A percentile compares a stretch with the other conserved stretches of the same genome.
Evolutionary conservation across 768 basidiomycete genomes (phyloP).

Genomic region (Lactarius tabidus): DNA sequence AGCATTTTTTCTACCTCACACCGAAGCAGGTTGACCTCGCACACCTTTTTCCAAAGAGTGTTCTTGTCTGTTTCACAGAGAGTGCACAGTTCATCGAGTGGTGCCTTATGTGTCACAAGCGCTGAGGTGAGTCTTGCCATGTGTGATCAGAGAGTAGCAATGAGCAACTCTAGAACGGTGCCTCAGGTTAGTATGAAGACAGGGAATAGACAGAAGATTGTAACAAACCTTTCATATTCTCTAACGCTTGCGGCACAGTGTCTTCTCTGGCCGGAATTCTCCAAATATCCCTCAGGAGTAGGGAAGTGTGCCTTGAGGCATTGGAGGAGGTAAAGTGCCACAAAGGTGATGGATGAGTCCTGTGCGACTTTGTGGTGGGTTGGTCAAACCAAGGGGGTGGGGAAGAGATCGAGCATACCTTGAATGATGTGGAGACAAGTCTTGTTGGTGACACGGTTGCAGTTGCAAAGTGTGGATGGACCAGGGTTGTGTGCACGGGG

Average conservation of each 20-base stretch:
- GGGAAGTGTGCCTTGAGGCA: no score
- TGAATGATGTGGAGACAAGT: conserved; percentile 81
- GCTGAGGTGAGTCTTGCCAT: conserved; percentile 75
- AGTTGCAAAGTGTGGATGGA: conserved; percentile 76
- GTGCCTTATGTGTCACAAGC: conserved; percentile 67
- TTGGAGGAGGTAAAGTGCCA: no score
- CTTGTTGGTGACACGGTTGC: conserved; percentile 91
- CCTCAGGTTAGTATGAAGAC: neutral
- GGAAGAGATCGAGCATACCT: conserved; percentile 78
- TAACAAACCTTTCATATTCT: conserved; percentile 79
- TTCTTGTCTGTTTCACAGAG: conserved; percentile 60
- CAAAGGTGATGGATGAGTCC: no score
- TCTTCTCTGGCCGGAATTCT: no score
- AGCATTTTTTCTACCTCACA: conserved; percentile 71
- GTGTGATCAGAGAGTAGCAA: conserved; percentile 67
- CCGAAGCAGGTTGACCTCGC: conserved; percentile 63
- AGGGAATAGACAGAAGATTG: neutral
- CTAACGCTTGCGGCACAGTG: no score
- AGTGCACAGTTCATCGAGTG: conserved; percentile 61
- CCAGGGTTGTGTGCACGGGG: conserved; percentile 76
- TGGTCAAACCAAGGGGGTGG: no score
- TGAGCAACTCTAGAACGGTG: conserved; percentile 75
- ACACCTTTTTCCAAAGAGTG: conserved; percentile 53
- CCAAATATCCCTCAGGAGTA: no score
- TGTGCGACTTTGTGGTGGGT: no score